phyloP scores from a whole-genome alignment of 768 basidiomycete genomes.

The Rhizopogon vulgaris region DNA sequence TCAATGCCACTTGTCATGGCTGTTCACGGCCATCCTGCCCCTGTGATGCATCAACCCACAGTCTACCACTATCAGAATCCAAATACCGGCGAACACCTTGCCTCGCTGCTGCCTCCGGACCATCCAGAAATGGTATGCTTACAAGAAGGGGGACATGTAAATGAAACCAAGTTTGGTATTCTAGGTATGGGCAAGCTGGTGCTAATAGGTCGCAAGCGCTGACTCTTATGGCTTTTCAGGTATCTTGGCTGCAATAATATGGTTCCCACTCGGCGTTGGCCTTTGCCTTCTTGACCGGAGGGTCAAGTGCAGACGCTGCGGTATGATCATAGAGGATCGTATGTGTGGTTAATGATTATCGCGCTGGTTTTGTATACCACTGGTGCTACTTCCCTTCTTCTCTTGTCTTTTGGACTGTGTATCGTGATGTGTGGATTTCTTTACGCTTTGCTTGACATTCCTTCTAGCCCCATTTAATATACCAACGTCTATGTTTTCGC shows the following conservation, averaged over 20 bases:
- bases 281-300: constrained; percentile 70
- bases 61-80: constrained; percentile 71
- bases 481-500: too few species aligned
- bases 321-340: constrained; percentile 32
- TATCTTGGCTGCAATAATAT: constrained; percentile 73
- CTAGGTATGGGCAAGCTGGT: constrained; percentile 42
- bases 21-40: constrained; percentile 17
- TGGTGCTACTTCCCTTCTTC: not conserved
- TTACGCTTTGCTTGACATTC: not conserved
- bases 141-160: constrained; percentile 66
- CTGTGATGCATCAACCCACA: constrained; percentile 35
- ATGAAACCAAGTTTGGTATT: constrained; percentile 59
- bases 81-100: constrained; percentile 45
- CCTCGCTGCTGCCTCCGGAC: constrained; percentile 64
- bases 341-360: constrained; percentile 18
- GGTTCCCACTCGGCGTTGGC: constrained; percentile 82
- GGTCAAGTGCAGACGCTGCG: constrained; percentile 57
- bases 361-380: not conserved
- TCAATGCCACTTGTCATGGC: constrained; percentile 11
- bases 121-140: constrained; percentile 84
- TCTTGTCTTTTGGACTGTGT: not conserved
- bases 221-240: constrained; percentile 34
- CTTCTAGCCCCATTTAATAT: too few species aligned
- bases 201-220: not conserved
- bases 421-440: too few species aligned